Evolutionary conservation across 2,329 filamentous ascomycete species (phyloP).

Genomic region (Keithomyces neogunnii): DNA sequence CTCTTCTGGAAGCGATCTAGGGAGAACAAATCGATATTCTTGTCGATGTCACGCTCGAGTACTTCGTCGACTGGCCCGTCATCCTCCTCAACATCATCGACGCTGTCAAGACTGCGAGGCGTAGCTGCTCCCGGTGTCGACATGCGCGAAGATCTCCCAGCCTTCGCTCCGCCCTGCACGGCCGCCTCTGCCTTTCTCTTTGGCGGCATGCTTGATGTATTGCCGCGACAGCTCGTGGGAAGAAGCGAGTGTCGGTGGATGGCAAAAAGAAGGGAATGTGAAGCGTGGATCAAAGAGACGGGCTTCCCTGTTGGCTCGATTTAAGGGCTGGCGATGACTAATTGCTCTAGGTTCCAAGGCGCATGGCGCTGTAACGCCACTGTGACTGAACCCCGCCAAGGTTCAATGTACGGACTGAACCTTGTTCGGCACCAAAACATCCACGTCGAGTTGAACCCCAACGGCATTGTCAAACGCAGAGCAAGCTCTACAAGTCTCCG

Average conservation of each 20-base stretch:
- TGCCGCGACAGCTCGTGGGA: slow-evolving; percentile 10
- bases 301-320: too few species aligned
- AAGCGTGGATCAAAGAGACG: not conserved
- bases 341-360: too few species aligned
- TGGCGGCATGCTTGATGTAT: slow-evolving; percentile 45
- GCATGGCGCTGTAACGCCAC: too few species aligned
- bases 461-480: too few species aligned
- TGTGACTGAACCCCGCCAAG: too few species aligned
- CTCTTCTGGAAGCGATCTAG: slow-evolving; percentile 42
- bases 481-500: not conserved
- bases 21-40: slow-evolving; percentile 53
- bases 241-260: not conserved
- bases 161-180: slow-evolving; percentile 42
- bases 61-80: slow-evolving; percentile 42
- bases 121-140: slow-evolving; percentile 55
- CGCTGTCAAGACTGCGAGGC: slow-evolving; percentile 48
- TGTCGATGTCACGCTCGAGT: slow-evolving; percentile 45
- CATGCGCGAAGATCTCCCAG: slow-evolving; percentile 45
- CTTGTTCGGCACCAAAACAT: too few species aligned
- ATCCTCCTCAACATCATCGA: slow-evolving; percentile 41
- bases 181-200: slow-evolving; percentile 58
- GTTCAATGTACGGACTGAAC: too few species aligned
- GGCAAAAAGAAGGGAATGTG: not conserved
- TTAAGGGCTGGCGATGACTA: too few species aligned
- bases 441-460: too few species aligned